Conservation (phyloP, 768 basidiomycete species). For the Hirschioporus abietinus region DNA sequence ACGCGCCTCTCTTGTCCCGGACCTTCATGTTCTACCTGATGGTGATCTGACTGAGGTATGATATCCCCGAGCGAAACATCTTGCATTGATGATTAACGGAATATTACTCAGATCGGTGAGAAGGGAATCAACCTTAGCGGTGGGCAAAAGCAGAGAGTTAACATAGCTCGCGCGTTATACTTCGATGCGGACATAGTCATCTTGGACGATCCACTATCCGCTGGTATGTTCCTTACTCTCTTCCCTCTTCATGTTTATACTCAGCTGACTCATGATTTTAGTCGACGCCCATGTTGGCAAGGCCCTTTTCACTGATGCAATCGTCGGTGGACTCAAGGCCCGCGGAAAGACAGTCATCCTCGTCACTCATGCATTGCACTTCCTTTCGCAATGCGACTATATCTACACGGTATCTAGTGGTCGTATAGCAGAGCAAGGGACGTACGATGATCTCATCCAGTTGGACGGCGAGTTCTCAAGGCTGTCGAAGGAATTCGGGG, state of each 20-base stretch:
- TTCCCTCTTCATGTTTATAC: neutral
- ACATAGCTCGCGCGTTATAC: slow-evolving; percentile 68
- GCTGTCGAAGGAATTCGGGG: slow-evolving; percentile 59
- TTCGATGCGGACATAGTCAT: slow-evolving; percentile 55
- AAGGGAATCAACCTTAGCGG: slow-evolving; percentile 65
- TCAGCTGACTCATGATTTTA: slow-evolving; percentile 24
- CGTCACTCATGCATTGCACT: slow-evolving; percentile 53
- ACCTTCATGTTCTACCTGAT: slow-evolving; percentile 60
- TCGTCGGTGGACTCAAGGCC: slow-evolving; percentile 39
- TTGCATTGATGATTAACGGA: neutral
- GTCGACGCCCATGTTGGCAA: slow-evolving; percentile 76
- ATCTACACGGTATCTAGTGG: slow-evolving; percentile 44
- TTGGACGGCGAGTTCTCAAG: slow-evolving; percentile 49
- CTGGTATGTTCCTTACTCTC: slow-evolving; percentile 32
- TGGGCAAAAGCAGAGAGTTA: slow-evolving; percentile 61
- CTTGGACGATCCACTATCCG: slow-evolving; percentile 62
- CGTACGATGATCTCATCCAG: slow-evolving; percentile 46
- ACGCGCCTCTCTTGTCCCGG: slow-evolving; percentile 53
- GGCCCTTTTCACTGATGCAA: slow-evolving; percentile 62
- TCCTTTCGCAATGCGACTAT: slow-evolving; percentile 46
- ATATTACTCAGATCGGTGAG: slow-evolving; percentile 51
- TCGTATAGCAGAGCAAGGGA: slow-evolving; percentile 41
- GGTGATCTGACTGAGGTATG: slow-evolving; percentile 69
- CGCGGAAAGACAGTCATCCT: slow-evolving; percentile 48
- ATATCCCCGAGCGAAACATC: neutral